These are phyloP conservation scores for Favolaschia claudopus DNA, from an alignment of 768 basidiomycete species.

Conservation along the genomic window DNA sequence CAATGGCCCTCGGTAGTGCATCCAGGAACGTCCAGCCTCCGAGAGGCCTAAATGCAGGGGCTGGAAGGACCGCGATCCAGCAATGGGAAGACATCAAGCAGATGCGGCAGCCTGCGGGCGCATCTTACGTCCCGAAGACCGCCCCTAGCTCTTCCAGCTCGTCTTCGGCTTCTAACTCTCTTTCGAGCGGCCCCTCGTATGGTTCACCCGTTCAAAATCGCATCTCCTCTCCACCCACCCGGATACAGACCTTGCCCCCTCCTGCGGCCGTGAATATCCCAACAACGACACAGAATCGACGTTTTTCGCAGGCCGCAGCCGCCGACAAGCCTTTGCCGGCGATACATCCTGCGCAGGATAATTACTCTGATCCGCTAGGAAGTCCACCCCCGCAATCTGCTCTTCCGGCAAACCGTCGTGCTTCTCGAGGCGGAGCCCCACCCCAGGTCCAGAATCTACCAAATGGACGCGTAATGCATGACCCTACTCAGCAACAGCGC, in stretches of 20 bases:
- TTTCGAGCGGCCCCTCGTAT: slow-evolving; percentile 17
- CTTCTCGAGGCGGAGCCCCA: slow-evolving; percentile 13
- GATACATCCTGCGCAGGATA: slow-evolving; percentile 5
- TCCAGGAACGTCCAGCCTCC: slow-evolving; percentile 14
- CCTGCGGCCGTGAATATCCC: not conserved
- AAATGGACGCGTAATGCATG: slow-evolving; percentile 15
- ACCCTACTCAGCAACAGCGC: slow-evolving; percentile 18
- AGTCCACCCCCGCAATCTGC: slow-evolving; percentile 22
- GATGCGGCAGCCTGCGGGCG: slow-evolving; percentile 1
- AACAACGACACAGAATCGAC: slow-evolving; percentile 14
- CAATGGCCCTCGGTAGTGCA: slow-evolving; percentile 17
- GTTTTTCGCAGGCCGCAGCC: slow-evolving; percentile 16
- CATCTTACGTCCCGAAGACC: slow-evolving; percentile 20
- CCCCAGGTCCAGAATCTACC: slow-evolving; percentile 16
- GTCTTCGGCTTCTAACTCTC: slow-evolving; percentile 12
- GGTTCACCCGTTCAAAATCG: slow-evolving; percentile 9
- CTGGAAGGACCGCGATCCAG: slow-evolving; percentile 1
- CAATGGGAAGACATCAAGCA: slow-evolving; percentile 18
- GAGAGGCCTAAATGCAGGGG: slow-evolving; percentile 12
- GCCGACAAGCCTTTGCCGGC: slow-evolving; percentile 26
- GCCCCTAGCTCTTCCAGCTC: not conserved
- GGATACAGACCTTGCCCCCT: slow-evolving; percentile 11
- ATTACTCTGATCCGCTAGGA: slow-evolving; percentile 22
- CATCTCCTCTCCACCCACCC: slow-evolving; percentile 5
- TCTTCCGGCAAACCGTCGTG: slow-evolving; percentile 24